phyloP scores from a whole-genome alignment of 768 basidiomycete genomes.

The Stropharia rugosoannulata region DNA sequence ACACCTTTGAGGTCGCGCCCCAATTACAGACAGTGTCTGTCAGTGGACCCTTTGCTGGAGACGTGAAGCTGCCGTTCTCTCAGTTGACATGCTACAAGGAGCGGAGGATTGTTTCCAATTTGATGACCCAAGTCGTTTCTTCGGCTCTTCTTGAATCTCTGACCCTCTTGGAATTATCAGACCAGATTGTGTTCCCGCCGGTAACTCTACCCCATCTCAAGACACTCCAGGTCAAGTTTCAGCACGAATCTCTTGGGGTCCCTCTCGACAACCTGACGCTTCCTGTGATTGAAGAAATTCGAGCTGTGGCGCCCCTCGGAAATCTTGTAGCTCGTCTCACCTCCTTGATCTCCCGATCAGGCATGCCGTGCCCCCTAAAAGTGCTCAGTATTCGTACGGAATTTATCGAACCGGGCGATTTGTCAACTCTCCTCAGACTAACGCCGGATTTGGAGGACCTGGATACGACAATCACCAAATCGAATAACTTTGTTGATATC shows the following conservation, averaged over 20 bases:
- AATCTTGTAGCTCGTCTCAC: constrained; percentile 15
- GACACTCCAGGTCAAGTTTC: constrained; percentile 21
- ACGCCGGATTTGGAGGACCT: constrained; percentile 14
- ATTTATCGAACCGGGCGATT: constrained; percentile 5
- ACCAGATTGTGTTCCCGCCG: constrained; percentile 12
- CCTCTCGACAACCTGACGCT: constrained; percentile 19
- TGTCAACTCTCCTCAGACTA: constrained; percentile 13
- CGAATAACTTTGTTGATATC: constrained; percentile 8
- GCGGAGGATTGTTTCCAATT: constrained; percentile 9
- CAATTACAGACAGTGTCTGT: constrained; percentile 18
- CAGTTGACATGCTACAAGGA: constrained; percentile 24
- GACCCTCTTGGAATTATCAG: constrained; percentile 20
- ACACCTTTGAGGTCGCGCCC: constrained; percentile 24
- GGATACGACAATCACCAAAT: constrained; percentile 14
- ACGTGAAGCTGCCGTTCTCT: constrained; percentile 17
- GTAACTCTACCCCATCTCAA: constrained; percentile 18
- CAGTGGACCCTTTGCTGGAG: constrained; percentile 12
- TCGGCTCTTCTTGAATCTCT: constrained; percentile 14
- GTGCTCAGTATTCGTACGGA: constrained; percentile 17
- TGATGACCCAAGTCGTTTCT: constrained; percentile 12
- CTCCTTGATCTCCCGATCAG: constrained; percentile 12
- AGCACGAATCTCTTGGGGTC: constrained; percentile 9
- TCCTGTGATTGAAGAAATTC: constrained; percentile 21
- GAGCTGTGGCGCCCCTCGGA: constrained; percentile 11
- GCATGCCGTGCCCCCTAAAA: constrained; percentile 12